These are phyloP conservation scores for Alloascoidea africana DNA, from an alignment of 805 yeast species.

Conservation along the genomic window DNA sequence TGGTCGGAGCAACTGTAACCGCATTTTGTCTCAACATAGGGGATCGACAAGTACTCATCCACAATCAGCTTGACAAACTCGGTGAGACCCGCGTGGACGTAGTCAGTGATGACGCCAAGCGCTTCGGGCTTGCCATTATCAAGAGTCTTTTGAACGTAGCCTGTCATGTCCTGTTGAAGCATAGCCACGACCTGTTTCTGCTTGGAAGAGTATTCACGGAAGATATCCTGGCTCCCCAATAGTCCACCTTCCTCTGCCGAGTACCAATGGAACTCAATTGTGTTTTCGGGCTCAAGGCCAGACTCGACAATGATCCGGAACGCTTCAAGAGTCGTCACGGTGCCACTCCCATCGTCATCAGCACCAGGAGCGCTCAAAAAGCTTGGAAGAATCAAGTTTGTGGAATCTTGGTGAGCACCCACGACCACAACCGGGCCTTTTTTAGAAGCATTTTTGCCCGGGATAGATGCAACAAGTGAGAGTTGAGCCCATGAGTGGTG, in stretches of 20 bases:
- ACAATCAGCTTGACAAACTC: slow-evolving; percentile 48
- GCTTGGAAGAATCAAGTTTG: slow-evolving; percentile 57
- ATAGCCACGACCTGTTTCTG: slow-evolving; percentile 51
- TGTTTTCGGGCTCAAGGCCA: slow-evolving; percentile 42
- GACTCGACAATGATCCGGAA: slow-evolving; percentile 40
- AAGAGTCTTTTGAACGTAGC: slow-evolving; percentile 40
- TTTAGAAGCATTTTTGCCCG: slow-evolving; percentile 28
- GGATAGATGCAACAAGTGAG: slow-evolving; percentile 53
- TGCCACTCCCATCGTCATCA: slow-evolving; percentile 89
- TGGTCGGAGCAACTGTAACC: slow-evolving; percentile 94
- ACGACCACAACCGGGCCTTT: slow-evolving; percentile 42
- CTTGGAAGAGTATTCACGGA: slow-evolving; percentile 32
- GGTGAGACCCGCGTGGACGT: slow-evolving; percentile 38
- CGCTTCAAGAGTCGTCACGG: slow-evolving; percentile 63
- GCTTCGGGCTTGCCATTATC: slow-evolving; percentile 40
- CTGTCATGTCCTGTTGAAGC: slow-evolving; percentile 95
- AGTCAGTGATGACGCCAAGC: slow-evolving; percentile 73
- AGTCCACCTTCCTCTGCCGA: slow-evolving; percentile 92
- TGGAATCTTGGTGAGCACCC: slow-evolving; percentile 85
- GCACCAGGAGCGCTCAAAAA: slow-evolving; percentile 79
- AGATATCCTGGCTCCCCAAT: slow-evolving; percentile 73
- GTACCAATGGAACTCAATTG: slow-evolving; percentile 87
- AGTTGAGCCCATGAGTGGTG: slow-evolving; percentile 70
- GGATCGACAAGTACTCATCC: slow-evolving; percentile 46
- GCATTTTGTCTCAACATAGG: slow-evolving; percentile 62